Percentiles rank a stretch among this genome's conserved stretches.
These are phyloP conservation scores for Dianthus caryophyllus DNA, from an alignment of 148 eudicot species.

Conservation along the genomic window DNA sequence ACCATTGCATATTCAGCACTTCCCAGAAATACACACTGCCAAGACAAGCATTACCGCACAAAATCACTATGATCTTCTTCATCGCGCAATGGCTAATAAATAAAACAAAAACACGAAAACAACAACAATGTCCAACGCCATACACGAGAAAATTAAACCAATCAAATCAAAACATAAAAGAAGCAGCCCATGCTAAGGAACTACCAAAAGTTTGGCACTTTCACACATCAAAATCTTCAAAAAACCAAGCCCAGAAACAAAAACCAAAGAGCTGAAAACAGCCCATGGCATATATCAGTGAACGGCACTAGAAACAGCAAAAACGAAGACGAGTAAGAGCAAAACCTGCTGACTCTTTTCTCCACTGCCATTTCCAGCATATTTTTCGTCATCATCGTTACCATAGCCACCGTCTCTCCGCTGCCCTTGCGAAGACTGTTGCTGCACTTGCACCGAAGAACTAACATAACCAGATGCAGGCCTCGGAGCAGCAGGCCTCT, in stretches of 20 bases:
- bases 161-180: not conserved
- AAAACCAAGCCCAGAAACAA: not conserved
- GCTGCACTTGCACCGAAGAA: conserved; percentile 57
- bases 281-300: not conserved
- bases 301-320: not conserved
- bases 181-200: not conserved
- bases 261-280: not conserved
- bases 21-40: not conserved
- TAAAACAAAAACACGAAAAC: not conserved
- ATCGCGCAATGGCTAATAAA: too few species aligned
- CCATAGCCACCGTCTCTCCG: conserved; percentile 26
- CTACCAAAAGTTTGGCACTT: not conserved
- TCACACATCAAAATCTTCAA: not conserved
- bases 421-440: conserved; percentile 46
- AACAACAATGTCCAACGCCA: not conserved
- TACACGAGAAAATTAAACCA: not conserved
- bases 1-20: not conserved
- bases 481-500: conserved; percentile 61
- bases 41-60: not conserved
- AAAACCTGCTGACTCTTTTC: conserved; percentile 51
- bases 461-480: conserved; percentile 33
- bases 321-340: not conserved
- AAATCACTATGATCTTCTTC: not conserved
- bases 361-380: conserved; percentile 31
- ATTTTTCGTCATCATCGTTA: conserved; percentile 45